Evolutionary conservation across 352 stramenopile species (phyloP).

Genomic region (Phytopythium aichiense): DNA sequence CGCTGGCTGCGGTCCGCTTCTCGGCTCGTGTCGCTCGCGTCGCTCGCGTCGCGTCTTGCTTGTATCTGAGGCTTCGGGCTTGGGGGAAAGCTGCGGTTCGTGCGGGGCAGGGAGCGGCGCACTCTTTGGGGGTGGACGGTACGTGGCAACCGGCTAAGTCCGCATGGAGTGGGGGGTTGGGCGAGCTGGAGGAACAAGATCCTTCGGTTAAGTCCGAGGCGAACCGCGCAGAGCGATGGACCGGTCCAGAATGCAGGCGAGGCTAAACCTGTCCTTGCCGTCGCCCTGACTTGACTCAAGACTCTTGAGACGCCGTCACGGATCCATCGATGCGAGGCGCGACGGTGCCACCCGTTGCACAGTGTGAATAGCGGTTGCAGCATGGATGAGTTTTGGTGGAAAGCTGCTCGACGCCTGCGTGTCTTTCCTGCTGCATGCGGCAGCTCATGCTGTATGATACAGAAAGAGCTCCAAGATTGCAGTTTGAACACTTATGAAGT

Average conservation of each 20-base stretch:
- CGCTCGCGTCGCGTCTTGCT: slow-evolving; percentile 11
- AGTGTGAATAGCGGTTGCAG: background rate
- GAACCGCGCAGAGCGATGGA: background rate
- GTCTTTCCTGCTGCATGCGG: too few species aligned
- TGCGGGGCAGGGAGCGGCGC: background rate
- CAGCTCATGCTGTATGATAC: background rate
- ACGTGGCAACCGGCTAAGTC: slow-evolving; percentile 6
- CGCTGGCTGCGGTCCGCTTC: slow-evolving; percentile 8
- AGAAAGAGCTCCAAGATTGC: background rate
- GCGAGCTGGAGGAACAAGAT: background rate
- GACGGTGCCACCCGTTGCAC: too few species aligned
- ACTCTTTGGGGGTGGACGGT: background rate
- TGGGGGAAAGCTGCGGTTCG: slow-evolving; percentile 6
- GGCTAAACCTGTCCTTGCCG: slow-evolving; percentile 3
- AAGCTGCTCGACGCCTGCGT: too few species aligned
- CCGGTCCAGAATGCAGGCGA: background rate
- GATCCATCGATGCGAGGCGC: background rate
- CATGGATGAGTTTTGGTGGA: background rate
- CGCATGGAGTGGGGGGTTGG: background rate
- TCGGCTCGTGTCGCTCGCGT: slow-evolving; percentile 10
- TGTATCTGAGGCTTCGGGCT: slow-evolving; percentile 10
- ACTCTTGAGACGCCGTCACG: background rate
- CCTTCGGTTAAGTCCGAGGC: background rate
- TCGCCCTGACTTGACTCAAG: too few species aligned
- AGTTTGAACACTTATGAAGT: background rate